These are phyloP conservation scores for Peniophora sp. DNA, from an alignment of 1,284 basidiomycete species.

Conservation along the genomic window DNA sequence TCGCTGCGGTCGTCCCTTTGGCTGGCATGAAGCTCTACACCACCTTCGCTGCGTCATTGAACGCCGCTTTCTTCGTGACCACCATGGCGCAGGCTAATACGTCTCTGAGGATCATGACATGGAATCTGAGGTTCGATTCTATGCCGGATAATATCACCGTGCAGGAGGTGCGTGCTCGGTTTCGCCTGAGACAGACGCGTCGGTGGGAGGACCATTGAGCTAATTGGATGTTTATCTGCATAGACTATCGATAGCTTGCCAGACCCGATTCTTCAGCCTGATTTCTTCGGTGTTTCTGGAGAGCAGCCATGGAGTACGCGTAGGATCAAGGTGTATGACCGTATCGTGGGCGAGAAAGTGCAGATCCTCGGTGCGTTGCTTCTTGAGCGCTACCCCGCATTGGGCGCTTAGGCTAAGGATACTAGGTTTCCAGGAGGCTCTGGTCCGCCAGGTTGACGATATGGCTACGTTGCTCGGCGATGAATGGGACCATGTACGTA, in stretches of 20 bases:
- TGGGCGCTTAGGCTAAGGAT: conserved; percentile 10
- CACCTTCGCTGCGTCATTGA: background rate
- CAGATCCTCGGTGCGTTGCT: conserved; percentile 28
- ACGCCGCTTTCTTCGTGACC: background rate
- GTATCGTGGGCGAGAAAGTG: conserved; percentile 30
- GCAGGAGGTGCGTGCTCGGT: conserved; percentile 13
- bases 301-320: conserved; percentile 48
- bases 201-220: too few species aligned
- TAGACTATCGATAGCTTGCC: conserved; percentile 33
- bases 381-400: background rate
- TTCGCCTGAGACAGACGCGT: too few species aligned
- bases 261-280: conserved; percentile 30
- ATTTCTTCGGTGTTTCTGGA: conserved; percentile 23
- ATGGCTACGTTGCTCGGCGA: conserved; percentile 45
- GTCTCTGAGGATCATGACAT: conserved; percentile 36
- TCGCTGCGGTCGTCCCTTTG: background rate
- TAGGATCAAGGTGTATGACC: conserved; percentile 37
- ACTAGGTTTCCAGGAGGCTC: conserved; percentile 52
- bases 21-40: background rate
- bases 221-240: too few species aligned
- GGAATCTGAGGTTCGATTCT: conserved; percentile 50
- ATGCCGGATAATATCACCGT: conserved; percentile 42
- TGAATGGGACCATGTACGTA: conserved; percentile 42
- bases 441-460: conserved; percentile 54
- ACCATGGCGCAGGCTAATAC: background rate